phyloP scores from a whole-genome alignment of 148 eudicot species.

The Vaccinium vitisidaea region DNA sequence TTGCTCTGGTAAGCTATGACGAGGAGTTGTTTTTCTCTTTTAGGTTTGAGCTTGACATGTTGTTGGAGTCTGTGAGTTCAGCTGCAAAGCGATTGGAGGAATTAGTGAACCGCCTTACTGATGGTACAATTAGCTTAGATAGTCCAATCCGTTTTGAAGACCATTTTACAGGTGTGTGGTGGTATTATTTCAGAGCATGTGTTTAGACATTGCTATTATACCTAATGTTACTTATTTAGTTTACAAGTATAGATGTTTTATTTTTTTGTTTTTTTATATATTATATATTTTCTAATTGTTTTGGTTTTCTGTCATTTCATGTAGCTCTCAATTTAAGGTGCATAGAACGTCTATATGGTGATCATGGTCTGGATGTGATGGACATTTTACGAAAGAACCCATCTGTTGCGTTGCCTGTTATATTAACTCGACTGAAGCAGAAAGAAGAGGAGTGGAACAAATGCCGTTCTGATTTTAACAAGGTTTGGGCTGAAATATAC shows the following conservation, averaged over 20 bases:
- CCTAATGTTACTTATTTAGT: neutral
- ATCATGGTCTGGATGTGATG: constrained; percentile 91
- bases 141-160: constrained; percentile 66
- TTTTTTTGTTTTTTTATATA: neutral
- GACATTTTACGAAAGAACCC: constrained; percentile 79
- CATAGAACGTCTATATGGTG: constrained; percentile 92
- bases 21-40: constrained; percentile 17
- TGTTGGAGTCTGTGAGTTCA: constrained; percentile 88
- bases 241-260: neutral
- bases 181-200: constrained; percentile 4
- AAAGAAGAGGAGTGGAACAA: constrained; percentile 96
- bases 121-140: constrained; percentile 44
- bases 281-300: neutral
- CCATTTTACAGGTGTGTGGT: constrained; percentile 63
- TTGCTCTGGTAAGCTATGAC: constrained; percentile 7
- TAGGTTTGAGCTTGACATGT: constrained; percentile 98
- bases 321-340: constrained; percentile 87
- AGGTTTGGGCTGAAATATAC: constrained; percentile 93
- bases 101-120: constrained; percentile 57
- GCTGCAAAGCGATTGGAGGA: constrained; percentile 82
- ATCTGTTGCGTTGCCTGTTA: constrained; percentile 66
- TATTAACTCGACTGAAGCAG: constrained; percentile 85
- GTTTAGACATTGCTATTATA: neutral
- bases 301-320: constrained; percentile 20
- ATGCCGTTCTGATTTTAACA: constrained; percentile 85